Evolutionary conservation across 1,284 basidiomycete species (phyloP).

Genomic region (Boletus sp.): DNA sequence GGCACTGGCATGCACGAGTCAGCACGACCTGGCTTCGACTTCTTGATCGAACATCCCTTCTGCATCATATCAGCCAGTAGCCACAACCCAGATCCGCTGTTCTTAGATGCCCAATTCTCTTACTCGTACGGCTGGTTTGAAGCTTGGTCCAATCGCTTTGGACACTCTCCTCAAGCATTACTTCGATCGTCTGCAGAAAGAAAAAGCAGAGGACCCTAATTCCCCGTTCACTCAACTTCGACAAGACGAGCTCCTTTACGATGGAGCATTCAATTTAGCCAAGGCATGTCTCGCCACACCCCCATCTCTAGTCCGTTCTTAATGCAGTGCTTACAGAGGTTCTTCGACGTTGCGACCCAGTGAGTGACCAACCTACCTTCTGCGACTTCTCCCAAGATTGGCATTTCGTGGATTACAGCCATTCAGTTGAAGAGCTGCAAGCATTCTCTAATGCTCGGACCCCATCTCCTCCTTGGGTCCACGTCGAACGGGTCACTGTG

Average conservation of each 20-base stretch:
- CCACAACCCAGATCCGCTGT: neutral
- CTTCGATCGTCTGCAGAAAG: slow-evolving; percentile 58
- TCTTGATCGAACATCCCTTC: neutral
- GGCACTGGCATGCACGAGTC: neutral
- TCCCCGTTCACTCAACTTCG: slow-evolving; percentile 45
- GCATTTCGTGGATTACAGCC: slow-evolving; percentile 36
- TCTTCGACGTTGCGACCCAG: slow-evolving; percentile 55
- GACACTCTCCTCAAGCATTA: slow-evolving; percentile 83
- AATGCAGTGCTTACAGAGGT: slow-evolving; percentile 39
- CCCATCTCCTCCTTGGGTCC: slow-evolving; percentile 86
- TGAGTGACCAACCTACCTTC: slow-evolving; percentile 29
- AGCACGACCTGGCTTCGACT: neutral
- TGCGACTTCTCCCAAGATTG: neutral
- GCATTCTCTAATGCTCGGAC: slow-evolving; percentile 82
- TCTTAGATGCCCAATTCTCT: slow-evolving; percentile 44
- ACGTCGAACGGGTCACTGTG: slow-evolving; percentile 71
- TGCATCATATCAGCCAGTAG: neutral
- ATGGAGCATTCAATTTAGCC: slow-evolving; percentile 75
- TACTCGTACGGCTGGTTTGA: slow-evolving; percentile 57
- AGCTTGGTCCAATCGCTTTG: slow-evolving; percentile 69
- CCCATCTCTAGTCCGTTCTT: neutral
- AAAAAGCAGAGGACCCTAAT: slow-evolving; percentile 25
- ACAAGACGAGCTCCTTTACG: slow-evolving; percentile 77
- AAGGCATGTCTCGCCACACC: slow-evolving; percentile 51
- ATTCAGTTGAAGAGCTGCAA: slow-evolving; percentile 84